Base-by-base conservation (phyloP, 2,329 filamentous ascomycete species). In the Uncinocarpus reesii region DNA sequence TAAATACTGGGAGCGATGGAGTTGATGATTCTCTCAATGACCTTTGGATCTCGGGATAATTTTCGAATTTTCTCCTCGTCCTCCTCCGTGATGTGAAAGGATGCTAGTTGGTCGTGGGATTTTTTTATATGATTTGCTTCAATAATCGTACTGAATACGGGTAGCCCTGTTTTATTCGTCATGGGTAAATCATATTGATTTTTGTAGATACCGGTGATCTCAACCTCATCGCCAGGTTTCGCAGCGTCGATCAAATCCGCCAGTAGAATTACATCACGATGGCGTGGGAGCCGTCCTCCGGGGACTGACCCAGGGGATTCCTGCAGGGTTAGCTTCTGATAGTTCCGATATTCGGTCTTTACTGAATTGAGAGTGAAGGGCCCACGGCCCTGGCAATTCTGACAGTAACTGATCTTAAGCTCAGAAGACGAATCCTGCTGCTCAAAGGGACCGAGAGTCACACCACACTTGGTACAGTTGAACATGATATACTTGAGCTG, bases 401-500 rank as follows among this genome's bases (percentile, higher is more conserved):
- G 90, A 64, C 92, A 98, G 72, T 86, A 98, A 0, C 85, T 86
- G 58, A 98, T 86, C 69, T 90, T 95, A 62, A 98, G 89, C 66
- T 98, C 92, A 36, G 89, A 82, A 53, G 92, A 94, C 35, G 90
- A 92, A 70, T 98, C 92, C 61, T 98, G 92, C 62, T 95, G 90
- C 20, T 53, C 51, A 72, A 95, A 98, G 15, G 92, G 92, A 1
- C 92, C 92, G 2, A 98, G 77, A 0, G 88, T 95, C 38, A 86
- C 78, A 52, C 86, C 86, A 60, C 92, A 98, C 70, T 95, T 98
- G 50, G 75, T 80, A 69, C 92, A 98, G 70, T 95, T 86, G 62
- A 98, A 96, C 70, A 95, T 95, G 70, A 98, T 86, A 66, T 96
- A 95, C 67, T 96, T 96, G 52, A 98, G 74, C 70, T 98, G 92